Evolutionary conservation across 2,329 filamentous ascomycete genomes (phyloP), one percentile per base, ranked within the genome.

Genomic region (Myotisia sp.): DNA sequence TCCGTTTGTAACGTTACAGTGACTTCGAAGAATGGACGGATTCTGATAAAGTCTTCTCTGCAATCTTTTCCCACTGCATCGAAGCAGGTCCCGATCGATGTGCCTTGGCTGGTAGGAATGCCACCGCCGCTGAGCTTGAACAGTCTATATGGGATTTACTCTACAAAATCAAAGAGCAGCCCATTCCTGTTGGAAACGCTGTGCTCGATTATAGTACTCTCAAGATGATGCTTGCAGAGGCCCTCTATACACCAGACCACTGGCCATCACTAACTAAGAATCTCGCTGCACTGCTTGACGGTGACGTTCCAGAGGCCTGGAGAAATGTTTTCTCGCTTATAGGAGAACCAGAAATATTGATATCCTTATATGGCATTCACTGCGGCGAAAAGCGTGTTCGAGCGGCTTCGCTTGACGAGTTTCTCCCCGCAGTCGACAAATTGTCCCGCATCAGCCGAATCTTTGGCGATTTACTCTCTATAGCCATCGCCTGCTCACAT

Each of bases 101-200:
- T 26, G 50, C 67, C 9, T 56, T 54, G 23, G 45, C 47, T n/a
- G 47, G 41, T 12, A 38, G 38, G 18, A 37, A 50, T 6, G 47
- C 50, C 28, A 48, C 55, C 12, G 45, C 57, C 7, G 51, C 54
- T 12, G 60, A 64, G 30, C 50, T 60, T 4, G 58, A 64, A 26
- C 53, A 60, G 24, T 62, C 64, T 26, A 20, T 37, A 5, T 33
- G 14, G 5, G 26, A 37, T 5, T 8, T 37, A 6, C 21, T 39
- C 14, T 28, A 39, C 4, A 13, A 26, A 5, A n/a, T 37, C 17
- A 39, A 39, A 33, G 33, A 29, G 19, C 33, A 14, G 6, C 37
- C 37, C 6, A 26, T 37, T 16, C 14, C 21, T 12, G 19, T 39
- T 9, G 30, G 26, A 7, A 17, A 14, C n/a, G n/a, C 18, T 3